Conservation (phyloP, 257 asterid genomes). For the Knoxia roxburghii region DNA sequence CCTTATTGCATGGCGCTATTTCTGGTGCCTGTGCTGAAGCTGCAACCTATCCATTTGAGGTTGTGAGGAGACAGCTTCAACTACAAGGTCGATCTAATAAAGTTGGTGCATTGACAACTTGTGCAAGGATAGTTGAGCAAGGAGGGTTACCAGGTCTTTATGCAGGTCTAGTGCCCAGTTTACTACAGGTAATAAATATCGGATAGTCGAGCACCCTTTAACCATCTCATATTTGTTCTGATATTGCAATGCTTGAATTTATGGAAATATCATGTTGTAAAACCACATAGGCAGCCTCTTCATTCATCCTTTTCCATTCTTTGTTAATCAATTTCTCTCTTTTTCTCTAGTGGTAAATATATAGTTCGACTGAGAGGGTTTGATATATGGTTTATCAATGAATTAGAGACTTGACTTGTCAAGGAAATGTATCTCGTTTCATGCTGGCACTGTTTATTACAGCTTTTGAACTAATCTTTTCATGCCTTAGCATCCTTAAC, state of each 20-base stretch:
- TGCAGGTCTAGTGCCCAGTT: slow-evolving; percentile 90
- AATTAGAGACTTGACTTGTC: neutral
- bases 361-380: neutral
- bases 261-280: neutral
- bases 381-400: neutral
- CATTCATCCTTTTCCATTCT: neutral
- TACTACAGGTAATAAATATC: slow-evolving; percentile 59
- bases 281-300: neutral
- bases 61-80: slow-evolving; percentile 89
- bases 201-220: neutral
- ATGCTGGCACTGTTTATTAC: neutral
- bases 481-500: neutral
- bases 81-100: slow-evolving; percentile 74
- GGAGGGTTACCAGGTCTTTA: slow-evolving; percentile 92
- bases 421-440: neutral
- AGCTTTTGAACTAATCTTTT: neutral
- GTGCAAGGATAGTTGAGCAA: slow-evolving; percentile 59
- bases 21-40: slow-evolving; percentile 99
- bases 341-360: neutral
- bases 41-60: slow-evolving; percentile 94
- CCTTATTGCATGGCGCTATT: slow-evolving; percentile 88
- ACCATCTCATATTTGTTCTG: neutral
- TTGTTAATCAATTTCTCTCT: neutral
- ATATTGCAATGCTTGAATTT: neutral
- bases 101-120: slow-evolving; percentile 62